A percentile compares a stretch with the other conserved stretches of the same genome.
Conservation (phyloP, 306 rosid species). For the Arachis hypogaea region DNA sequence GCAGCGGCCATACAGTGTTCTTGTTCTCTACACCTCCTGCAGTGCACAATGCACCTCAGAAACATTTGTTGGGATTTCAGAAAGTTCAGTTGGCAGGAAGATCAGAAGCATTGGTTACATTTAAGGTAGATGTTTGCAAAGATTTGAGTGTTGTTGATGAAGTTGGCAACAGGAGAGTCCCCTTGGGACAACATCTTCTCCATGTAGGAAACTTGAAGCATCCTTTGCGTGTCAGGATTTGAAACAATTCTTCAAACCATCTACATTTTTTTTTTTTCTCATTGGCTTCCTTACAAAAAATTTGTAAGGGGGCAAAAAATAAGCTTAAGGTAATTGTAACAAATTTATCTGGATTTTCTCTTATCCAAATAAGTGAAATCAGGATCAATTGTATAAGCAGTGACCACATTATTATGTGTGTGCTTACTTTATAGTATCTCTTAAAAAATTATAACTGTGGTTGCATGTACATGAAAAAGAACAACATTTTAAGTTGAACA, state of each 20-base stretch:
- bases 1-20: slow-evolving; percentile 68
- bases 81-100: slow-evolving; percentile 57
- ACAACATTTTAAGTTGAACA: too few species aligned
- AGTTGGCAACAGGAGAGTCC: slow-evolving; percentile 75
- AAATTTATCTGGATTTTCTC: slow-evolving; percentile 34
- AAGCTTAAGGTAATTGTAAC: slow-evolving; percentile 34
- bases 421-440: too few species aligned
- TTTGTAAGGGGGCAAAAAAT: slow-evolving; percentile 19
- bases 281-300: slow-evolving; percentile 31
- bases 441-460: too few species aligned
- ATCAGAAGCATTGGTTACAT: slow-evolving; percentile 58
- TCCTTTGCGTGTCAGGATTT: slow-evolving; percentile 66
- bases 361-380: slow-evolving; percentile 15
- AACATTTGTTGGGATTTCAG: slow-evolving; percentile 78
- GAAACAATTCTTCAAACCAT: slow-evolving; percentile 53
- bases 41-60: slow-evolving; percentile 77
- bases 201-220: slow-evolving; percentile 84
- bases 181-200: slow-evolving; percentile 75
- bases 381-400: background rate
- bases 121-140: slow-evolving; percentile 83
- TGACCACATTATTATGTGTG: background rate
- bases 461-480: too few species aligned
- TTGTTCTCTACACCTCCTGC: slow-evolving; percentile 76
- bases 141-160: slow-evolving; percentile 91
- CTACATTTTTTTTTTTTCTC: slow-evolving; percentile 9